Evolutionary conservation across 106 monocot genomes (phyloP), one percentile per base, ranked within the genome.

Genomic region (Iris macrosiphon): DNA sequence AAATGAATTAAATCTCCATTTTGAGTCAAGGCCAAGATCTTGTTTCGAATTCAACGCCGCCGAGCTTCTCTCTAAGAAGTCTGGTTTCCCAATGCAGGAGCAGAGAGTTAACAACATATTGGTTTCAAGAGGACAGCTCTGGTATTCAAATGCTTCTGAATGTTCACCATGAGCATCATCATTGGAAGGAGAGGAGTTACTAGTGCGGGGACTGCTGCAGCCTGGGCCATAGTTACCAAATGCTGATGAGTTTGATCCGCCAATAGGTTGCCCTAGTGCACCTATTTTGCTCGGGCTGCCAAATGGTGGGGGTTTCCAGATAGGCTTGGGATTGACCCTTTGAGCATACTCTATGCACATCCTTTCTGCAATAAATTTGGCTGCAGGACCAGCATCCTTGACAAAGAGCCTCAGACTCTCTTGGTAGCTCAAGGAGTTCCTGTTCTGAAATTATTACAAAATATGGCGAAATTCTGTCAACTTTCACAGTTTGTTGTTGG

Each of bases 371-470:
- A 61, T 50, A 19, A 38, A 25, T 17, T 63, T 73, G 6, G 80
- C 75, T 20, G 46, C 12, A 15, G 54, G 65, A 7, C 80, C 71
- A n/a, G 71, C 71, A 41, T 66, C 46, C 46, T 62, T 75, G 26
- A 71, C 65, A 23, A 71, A 81, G 1, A 6, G 46, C 2, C 40
- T 30, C 46, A 81, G 20, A 62, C 80, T 81, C 29, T 71, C 80
- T 44, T 38, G 52, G 46, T 71, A 81, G 38, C 57, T 63, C 3
- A n/a, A 35, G 23, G 56, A 38, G 27, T 26, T 40, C 1, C 32
- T 45, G 26, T 66, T 66, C 80, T 81, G 66, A 62, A 75, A 62
- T 40, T 15, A 15, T 23, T 2, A n/a, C n/a, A 24, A 1, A 21
- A 54, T 15, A 21, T 23, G 18, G 41, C 1, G 1, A 27, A n/a